Conservation (phyloP, 140 eudicot genomes). For the Bidens hawaiensis region DNA sequence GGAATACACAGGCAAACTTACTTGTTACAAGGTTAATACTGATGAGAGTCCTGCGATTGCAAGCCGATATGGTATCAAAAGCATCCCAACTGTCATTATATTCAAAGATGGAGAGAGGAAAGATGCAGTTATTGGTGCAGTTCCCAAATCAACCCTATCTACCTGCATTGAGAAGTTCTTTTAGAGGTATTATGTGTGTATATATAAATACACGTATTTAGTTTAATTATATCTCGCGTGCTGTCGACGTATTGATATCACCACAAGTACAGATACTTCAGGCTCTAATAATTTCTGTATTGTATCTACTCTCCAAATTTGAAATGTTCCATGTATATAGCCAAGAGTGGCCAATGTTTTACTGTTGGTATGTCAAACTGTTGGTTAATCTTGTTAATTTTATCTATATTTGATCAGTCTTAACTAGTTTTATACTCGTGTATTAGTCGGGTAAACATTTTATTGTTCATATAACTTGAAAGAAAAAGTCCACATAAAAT, state of each 20-base stretch:
- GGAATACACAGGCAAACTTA: conserved; percentile 73
- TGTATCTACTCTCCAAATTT: conserved; percentile 15
- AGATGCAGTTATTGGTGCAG: conserved; percentile 95
- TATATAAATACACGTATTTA: conserved; percentile 17
- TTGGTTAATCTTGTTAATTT: neutral
- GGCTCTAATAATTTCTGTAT: conserved; percentile 40
- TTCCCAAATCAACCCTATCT: conserved; percentile 73
- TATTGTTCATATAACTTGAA: too few relatives aligned
- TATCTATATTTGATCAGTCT: neutral
- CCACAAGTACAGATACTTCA: conserved; percentile 24
- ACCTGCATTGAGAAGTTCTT: conserved; percentile 68
- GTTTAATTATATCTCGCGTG: conserved; percentile 20
- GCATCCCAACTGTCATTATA: conserved; percentile 89
- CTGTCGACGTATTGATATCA: too few relatives aligned
- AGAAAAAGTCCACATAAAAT: too few relatives aligned
- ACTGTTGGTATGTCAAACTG: neutral
- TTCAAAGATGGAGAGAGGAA: conserved; percentile 93
- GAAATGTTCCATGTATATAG: neutral
- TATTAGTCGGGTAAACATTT: too few relatives aligned
- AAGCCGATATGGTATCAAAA: conserved; percentile 75
- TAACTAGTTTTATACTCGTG: too few relatives aligned
- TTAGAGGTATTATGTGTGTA: conserved; percentile 33
- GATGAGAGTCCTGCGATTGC: conserved; percentile 87
- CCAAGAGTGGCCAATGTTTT: neutral
- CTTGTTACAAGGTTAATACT: conserved; percentile 80